Evolutionary conservation across 371 early-diverging fungal species (phyloP), one percentile per base, ranked within the genome.

Genomic region (Basidiobolus meristosporus): DNA sequence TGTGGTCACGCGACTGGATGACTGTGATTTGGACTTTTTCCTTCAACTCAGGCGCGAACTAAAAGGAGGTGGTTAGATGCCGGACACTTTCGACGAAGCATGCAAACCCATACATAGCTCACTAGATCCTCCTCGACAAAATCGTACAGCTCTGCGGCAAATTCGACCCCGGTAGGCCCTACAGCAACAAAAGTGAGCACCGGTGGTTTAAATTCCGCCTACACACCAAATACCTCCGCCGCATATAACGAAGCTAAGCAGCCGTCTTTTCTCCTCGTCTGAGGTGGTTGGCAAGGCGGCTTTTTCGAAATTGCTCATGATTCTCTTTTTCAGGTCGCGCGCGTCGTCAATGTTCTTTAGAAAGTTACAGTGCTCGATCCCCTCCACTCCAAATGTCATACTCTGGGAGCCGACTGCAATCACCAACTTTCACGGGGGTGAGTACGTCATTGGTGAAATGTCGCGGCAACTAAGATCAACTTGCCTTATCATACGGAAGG

Each of bases 201-300:
- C 4, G 30, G 4, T 34, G 28, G 4, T 17, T 29, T 1, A 39
- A 32, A 18, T 15, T 19, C 6, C 1, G 36, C 23, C n/a, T 9
- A 29, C 7, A 3, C 18, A 1, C 4, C 19, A 38, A 14, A 31
- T 59, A 42, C 89, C 89, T 28, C 87, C 87, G 39, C 89, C 85
- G 36, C 81, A 73, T 18, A 83, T 70, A 2, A 86, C 85, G 63
- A 90, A 81, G 36, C 81, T 79, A 42, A 96, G 61, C 22, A 92
- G 53, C 18, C 81, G 67, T 21, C 73, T 66, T 40, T 79, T 63
- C 46, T 93, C 90, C 22, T 70, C 70, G 0, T 68, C 72, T 0
- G 68, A 60, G 23, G 66, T 78, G 30, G 57, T 84, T 43, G 82
- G 91, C 54, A 63, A 63, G 48, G 56, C 63, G 1, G 90, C 97